Evolutionary conservation across 495 filamentous ascomycete species (phyloP).

Genomic region (Neurospora terricola): DNA sequence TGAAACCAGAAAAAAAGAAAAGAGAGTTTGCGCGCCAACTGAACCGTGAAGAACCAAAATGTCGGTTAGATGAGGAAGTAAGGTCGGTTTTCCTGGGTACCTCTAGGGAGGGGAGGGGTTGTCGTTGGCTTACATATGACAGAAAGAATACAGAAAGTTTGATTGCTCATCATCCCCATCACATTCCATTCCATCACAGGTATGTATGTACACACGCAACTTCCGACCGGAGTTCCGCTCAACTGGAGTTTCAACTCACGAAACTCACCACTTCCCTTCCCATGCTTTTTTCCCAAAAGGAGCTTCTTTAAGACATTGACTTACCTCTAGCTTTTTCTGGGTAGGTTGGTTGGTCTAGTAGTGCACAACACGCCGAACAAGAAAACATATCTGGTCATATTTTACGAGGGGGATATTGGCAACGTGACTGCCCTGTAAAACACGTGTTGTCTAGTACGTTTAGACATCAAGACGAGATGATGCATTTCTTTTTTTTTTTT

Average conservation of each 20-base stretch:
- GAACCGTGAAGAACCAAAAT: neutral
- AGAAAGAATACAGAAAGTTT: neutral
- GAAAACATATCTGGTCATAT: no score
- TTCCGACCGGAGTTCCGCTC: no score
- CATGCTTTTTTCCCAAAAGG: no score
- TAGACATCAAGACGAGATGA: neutral
- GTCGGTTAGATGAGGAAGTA: neutral
- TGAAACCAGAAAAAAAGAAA: neutral
- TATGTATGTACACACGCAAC: no score
- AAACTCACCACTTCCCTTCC: no score
- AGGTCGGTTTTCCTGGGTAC: neutral
- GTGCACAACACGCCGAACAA: no score
- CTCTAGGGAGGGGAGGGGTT: neutral
- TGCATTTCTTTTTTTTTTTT: neutral
- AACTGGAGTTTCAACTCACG: no score
- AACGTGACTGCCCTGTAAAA: neutral
- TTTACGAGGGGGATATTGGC: no score
- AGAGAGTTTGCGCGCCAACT: neutral
- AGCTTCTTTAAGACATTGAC: no score
- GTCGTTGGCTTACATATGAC: neutral
- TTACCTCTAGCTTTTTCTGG: no score
- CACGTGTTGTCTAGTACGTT: neutral
- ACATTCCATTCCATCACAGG: neutral
- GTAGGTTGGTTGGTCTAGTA: no score
- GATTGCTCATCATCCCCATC: neutral